Percentiles rank a stretch among this genome's conserved stretches.
These are phyloP conservation scores for Salvia hispanica DNA, from an alignment of 257 asterid species.

Conservation along the genomic window DNA sequence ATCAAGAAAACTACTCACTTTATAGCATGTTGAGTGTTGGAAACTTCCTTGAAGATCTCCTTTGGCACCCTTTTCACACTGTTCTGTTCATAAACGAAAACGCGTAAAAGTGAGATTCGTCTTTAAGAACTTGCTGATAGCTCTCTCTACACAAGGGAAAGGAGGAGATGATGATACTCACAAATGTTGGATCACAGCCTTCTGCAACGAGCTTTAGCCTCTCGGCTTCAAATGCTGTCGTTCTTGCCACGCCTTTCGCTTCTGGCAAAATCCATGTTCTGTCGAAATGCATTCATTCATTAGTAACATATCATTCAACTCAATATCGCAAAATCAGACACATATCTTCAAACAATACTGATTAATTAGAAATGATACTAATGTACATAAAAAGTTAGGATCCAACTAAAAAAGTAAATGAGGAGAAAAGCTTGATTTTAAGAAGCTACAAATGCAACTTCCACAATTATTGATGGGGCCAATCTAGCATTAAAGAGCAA, in stretches of 20 bases:
- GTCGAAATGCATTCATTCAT: constrained; percentile 21
- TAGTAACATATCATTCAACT: not conserved
- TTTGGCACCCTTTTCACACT: constrained; percentile 54
- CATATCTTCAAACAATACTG: not conserved
- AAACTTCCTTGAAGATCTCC: constrained; percentile 56
- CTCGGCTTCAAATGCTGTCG: constrained; percentile 67
- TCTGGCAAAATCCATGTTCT: constrained; percentile 72
- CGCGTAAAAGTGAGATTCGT: not conserved
- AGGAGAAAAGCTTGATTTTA: not conserved
- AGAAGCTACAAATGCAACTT: constrained; percentile 5
- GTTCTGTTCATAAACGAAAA: constrained; percentile 39
- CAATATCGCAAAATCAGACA: not conserved
- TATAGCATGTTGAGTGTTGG: constrained; percentile 56
- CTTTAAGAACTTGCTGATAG: not conserved
- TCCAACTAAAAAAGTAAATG: not conserved
- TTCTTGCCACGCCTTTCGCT: constrained; percentile 61
- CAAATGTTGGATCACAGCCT: constrained; percentile 68
- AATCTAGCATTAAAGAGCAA: not conserved
- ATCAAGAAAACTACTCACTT: constrained; percentile 46
- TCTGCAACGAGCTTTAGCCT: constrained; percentile 70
- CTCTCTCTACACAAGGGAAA: not conserved
- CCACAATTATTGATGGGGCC: constrained; percentile 15
- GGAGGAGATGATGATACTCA: constrained; percentile 43
- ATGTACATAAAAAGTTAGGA: no score
- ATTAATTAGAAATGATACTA: not conserved